Conservation (phyloP, 768 basidiomycete species). For the Infundibulicybe gibba region DNA sequence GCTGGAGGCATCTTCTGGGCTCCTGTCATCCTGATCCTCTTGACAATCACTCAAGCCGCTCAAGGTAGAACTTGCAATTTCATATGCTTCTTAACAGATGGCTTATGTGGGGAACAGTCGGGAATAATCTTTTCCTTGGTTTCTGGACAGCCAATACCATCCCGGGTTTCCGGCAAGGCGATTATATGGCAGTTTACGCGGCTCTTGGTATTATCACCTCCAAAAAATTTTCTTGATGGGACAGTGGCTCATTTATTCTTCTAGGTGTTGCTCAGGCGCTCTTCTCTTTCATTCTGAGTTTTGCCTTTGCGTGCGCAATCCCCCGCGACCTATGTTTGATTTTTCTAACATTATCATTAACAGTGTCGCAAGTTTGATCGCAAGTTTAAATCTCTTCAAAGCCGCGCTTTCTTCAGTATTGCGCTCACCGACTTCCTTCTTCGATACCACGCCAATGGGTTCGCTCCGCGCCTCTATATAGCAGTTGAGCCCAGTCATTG, state of each 20-base stretch:
- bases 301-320: conserved; percentile 43
- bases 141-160: conserved; percentile 67
- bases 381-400: conserved; percentile 50
- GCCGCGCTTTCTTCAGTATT: conserved; percentile 53
- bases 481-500: neutral
- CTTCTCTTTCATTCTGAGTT: conserved; percentile 45
- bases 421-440: conserved; percentile 61
- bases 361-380: conserved; percentile 34
- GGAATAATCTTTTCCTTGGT: conserved; percentile 65
- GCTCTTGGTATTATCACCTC: conserved; percentile 28
- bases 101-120: conserved; percentile 32
- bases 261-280: conserved; percentile 47
- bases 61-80: conserved; percentile 32
- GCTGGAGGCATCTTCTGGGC: conserved; percentile 49
- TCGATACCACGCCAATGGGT: conserved; percentile 73
- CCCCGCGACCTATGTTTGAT: neutral
- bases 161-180: conserved; percentile 47
- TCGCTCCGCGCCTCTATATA: conserved; percentile 3
- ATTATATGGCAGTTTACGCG: conserved; percentile 66
- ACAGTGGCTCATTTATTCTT: neutral
- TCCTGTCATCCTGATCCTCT: conserved; percentile 38
- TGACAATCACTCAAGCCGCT: conserved; percentile 45
- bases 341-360: neutral
- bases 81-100: too few relatives aligned
- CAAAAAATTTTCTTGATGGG: neutral